Conservation (phyloP, 2,329 filamentous ascomycete genomes). For the Trichoderma citrinoviride region DNA sequence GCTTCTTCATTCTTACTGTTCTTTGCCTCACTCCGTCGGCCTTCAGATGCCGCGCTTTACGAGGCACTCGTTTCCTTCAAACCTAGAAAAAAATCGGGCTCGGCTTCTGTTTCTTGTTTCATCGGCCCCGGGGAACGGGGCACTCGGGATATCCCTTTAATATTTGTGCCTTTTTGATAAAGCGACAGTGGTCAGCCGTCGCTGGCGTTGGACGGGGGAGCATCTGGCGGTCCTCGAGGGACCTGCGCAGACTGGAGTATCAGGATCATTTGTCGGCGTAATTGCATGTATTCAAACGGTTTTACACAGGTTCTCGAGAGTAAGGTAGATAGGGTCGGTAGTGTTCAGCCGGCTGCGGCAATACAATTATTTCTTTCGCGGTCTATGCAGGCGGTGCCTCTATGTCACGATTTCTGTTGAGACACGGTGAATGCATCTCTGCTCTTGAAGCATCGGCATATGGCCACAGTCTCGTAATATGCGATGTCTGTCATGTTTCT, state of each 20-base stretch:
- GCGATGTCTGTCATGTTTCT: no score
- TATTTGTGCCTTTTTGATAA: constrained; percentile 17
- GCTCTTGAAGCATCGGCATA: not conserved
- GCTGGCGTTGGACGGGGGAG: constrained; percentile 31
- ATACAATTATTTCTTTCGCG: constrained; percentile 7
- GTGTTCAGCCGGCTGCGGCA: not conserved
- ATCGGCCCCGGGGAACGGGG: not conserved
- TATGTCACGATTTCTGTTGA: not conserved
- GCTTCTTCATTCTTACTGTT: not conserved
- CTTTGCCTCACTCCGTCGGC: not conserved
- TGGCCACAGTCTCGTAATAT: no score
- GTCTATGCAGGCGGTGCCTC: not conserved
- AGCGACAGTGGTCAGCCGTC: constrained; percentile 29
- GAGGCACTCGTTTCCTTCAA: not conserved
- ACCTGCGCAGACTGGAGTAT: constrained; percentile 23
- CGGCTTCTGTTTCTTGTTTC: constrained; percentile 1
- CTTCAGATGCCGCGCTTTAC: not conserved
- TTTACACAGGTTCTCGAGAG: constrained; percentile 1
- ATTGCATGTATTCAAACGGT: constrained; percentile 21
- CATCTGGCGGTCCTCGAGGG: constrained; percentile 16
- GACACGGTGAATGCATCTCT: not conserved
- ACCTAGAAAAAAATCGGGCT: constrained; percentile 15
- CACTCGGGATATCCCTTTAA: not conserved
- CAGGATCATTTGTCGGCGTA: constrained; percentile 21
- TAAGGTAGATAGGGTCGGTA: constrained; percentile 19